phyloP scores from a whole-genome alignment of 1,284 basidiomycete genomes.

The Ustilago trichophora region DNA sequence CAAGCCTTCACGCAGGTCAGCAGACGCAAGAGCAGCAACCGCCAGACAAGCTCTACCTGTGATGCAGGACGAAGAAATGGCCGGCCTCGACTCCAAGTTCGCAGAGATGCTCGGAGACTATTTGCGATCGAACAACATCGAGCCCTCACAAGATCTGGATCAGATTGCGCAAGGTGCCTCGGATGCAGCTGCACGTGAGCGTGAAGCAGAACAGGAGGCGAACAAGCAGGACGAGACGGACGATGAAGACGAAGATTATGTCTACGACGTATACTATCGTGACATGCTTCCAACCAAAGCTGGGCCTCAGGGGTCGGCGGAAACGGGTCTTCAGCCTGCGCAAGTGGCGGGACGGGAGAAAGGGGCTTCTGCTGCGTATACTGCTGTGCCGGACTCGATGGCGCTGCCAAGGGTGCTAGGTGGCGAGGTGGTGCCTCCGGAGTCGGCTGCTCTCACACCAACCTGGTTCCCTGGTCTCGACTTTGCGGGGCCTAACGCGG shows the following conservation, averaged over 20 bases:
- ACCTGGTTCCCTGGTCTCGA: conserved; percentile 33
- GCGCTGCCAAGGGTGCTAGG: conserved; percentile 35
- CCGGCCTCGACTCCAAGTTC: conserved; percentile 46
- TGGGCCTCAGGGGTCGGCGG: conserved; percentile 32
- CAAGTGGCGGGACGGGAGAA: conserved; percentile 44
- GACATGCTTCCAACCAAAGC: conserved; percentile 43
- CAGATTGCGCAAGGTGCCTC: conserved; percentile 24
- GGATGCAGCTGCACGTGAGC: background rate
- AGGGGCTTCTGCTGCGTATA: conserved; percentile 23
- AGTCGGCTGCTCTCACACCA: conserved; percentile 20
- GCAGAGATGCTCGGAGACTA: conserved; percentile 54
- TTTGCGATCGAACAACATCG: conserved; percentile 42
- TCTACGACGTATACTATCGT: conserved; percentile 64
- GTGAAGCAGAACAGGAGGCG: background rate
- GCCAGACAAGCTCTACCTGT: background rate
- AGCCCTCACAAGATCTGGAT: conserved; percentile 40
- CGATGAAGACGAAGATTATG: conserved; percentile 55
- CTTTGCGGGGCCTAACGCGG: conserved; percentile 29
- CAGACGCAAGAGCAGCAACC: background rate
- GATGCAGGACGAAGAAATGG: conserved; percentile 42
- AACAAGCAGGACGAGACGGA: background rate
- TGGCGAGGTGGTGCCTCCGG: conserved; percentile 31
- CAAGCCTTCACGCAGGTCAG: background rate
- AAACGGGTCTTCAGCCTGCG: conserved; percentile 31
- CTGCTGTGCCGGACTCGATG: conserved; percentile 26